Conservation (phyloP, 2,329 filamentous ascomycete genomes). For the Lecanicillium sp. region DNA sequence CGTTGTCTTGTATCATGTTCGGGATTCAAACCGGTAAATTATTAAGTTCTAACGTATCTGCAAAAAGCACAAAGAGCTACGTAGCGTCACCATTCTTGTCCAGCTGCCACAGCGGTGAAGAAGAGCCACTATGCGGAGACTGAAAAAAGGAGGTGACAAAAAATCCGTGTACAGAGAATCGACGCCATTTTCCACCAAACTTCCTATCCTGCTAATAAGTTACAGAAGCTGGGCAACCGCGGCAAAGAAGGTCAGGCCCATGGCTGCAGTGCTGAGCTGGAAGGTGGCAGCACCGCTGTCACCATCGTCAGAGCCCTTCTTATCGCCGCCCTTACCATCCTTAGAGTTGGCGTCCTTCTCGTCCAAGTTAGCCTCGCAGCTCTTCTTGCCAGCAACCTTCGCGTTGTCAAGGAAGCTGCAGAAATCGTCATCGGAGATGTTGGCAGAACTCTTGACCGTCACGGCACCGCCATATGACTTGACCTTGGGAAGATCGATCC, state of each 20-base stretch:
- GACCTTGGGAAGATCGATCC: constrained; percentile 62
- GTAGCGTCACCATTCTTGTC: no score
- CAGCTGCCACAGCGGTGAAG: not conserved
- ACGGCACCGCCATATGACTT: constrained; percentile 64
- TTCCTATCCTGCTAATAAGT: constrained; percentile 11
- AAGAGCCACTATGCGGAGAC: constrained; percentile 25
- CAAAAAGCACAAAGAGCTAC: constrained; percentile 10
- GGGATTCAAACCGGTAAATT: constrained; percentile 30
- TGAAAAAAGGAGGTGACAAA: constrained; percentile 22
- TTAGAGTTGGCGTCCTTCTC: constrained; percentile 16
- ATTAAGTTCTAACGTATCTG: constrained; percentile 35
- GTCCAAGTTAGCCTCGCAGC: constrained; percentile 25
- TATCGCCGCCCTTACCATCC: constrained; percentile 32
- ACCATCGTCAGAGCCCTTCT: constrained; percentile 17
- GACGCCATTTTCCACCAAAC: constrained; percentile 27
- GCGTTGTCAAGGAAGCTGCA: constrained; percentile 40
- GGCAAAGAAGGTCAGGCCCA: constrained; percentile 39
- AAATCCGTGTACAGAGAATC: constrained; percentile 22
- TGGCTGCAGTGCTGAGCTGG: constrained; percentile 35
- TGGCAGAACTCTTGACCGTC: constrained; percentile 58
- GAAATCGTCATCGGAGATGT: constrained; percentile 52
- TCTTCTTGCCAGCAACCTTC: constrained; percentile 20
- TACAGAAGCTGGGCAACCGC: constrained; percentile 46
- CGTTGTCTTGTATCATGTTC: no score
- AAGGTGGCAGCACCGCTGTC: constrained; percentile 11